These are phyloP conservation scores for Eucalyptus polyanthemos DNA, from an alignment of 345 rosid species.

Conservation along the genomic window DNA sequence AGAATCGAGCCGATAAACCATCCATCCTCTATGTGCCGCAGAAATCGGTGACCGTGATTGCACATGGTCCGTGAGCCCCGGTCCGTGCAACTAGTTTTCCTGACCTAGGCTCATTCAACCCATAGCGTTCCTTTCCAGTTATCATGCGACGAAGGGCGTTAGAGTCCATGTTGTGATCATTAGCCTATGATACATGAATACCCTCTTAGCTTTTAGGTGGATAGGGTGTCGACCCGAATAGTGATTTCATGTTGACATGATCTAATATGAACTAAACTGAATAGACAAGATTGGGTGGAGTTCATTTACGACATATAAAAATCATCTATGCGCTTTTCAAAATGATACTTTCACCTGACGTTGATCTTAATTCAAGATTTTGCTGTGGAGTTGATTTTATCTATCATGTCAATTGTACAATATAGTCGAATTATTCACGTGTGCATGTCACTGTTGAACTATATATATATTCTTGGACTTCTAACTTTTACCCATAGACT, in stretches of 20 bases:
- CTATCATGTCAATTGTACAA: not conserved
- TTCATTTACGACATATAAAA: not conserved
- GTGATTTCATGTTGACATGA: not conserved
- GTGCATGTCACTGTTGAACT: not conserved
- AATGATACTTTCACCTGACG: rapidly evolving
- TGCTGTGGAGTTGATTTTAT: not conserved
- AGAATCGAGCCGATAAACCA: not conserved
- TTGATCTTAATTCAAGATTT: not conserved
- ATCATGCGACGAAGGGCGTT: not conserved
- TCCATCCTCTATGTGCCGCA: not conserved
- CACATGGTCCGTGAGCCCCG: not conserved
- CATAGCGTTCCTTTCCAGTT: not conserved
- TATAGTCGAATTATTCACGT: not conserved
- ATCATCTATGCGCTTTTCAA: rapidly evolving
- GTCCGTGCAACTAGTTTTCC: not conserved
- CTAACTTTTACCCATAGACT: not conserved
- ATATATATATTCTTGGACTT: not conserved
- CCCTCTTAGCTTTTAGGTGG: not conserved
- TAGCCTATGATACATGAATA: not conserved
- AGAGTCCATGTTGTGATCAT: not conserved
- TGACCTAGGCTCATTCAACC: not conserved
- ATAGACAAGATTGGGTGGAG: rapidly evolving
- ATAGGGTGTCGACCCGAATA: not conserved
- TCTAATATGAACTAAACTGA: not conserved
- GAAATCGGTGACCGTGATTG: not conserved